phyloP scores from a whole-genome alignment of 139 green algal genomes.

The Ostreobium quekettii region DNA sequence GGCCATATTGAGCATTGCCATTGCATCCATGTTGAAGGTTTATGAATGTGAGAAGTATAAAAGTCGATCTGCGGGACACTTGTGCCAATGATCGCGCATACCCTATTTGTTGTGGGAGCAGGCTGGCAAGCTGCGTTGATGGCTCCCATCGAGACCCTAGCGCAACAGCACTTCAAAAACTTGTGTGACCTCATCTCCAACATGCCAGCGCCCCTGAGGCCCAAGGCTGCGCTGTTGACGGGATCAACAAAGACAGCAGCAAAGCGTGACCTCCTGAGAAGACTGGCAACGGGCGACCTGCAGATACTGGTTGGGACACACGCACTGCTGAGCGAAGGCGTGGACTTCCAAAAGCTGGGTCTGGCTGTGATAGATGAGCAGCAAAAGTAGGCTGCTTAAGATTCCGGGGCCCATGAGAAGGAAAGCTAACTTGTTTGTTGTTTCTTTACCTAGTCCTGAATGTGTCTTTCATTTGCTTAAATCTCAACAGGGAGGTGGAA shows the following conservation, averaged over 20 bases:
- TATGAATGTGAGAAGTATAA: too few species aligned
- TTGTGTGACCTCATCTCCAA: constrained; percentile 37
- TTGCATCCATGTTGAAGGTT: too few species aligned
- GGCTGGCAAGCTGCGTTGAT: constrained; percentile 79
- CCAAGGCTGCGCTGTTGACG: constrained; percentile 32
- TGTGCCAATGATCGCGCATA: too few species aligned
- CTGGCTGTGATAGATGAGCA: constrained; percentile 92
- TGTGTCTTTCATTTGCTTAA: background rate
- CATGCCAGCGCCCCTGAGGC: constrained; percentile 23
- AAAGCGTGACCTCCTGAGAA: background rate
- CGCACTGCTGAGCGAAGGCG: constrained; percentile 48
- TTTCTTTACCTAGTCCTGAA: background rate
- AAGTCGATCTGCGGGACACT: too few species aligned
- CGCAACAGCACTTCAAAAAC: constrained; percentile 51
- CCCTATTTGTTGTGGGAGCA: too few species aligned
- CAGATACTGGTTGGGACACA: constrained; percentile 80
- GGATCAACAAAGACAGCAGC: constrained; percentile 23
- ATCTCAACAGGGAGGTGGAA: too few species aligned
- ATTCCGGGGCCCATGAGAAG: too few species aligned
- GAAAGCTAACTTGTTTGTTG: background rate
- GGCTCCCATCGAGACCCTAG: constrained; percentile 84
- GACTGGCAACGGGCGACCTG: constrained; percentile 37
- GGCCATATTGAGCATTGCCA: too few species aligned
- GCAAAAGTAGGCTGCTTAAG: constrained; percentile 79
- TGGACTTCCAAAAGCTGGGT: constrained; percentile 64